These are phyloP conservation scores for Brettanomyces bruxellensis DNA, from an alignment of 805 yeast species.

Conservation along the genomic window DNA sequence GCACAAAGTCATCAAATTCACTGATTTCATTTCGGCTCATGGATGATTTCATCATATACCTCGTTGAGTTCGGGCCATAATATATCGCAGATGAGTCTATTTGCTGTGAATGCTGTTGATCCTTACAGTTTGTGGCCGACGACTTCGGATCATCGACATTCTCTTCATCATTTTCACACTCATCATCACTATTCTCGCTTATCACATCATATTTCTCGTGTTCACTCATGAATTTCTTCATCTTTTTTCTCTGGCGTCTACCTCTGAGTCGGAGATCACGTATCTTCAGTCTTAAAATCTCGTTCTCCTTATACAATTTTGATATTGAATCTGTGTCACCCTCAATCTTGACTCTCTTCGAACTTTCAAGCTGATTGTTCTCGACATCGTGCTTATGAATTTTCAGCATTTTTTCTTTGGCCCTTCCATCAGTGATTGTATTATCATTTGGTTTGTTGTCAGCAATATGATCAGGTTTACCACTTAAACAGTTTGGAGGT, in stretches of 20 bases:
- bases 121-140: neutral
- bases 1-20: conserved; percentile 21
- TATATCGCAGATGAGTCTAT: conserved; percentile 28
- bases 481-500: neutral
- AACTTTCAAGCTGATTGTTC: too few relatives aligned
- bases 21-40: conserved; percentile 18
- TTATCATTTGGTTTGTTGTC: neutral
- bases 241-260: conserved; percentile 11
- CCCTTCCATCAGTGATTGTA: neutral
- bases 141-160: neutral
- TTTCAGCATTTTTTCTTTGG: neutral
- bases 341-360: neutral
- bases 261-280: conserved; percentile 17
- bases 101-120: neutral
- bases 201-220: conserved; percentile 7
- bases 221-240: conserved; percentile 3
- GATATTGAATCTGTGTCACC: neutral
- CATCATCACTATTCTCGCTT: conserved; percentile 2
- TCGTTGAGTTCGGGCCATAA: conserved; percentile 43
- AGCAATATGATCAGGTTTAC: neutral
- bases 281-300: conserved; percentile 18
- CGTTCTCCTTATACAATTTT: conserved; percentile 20
- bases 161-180: neutral
- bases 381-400: neutral
- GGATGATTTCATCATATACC: conserved; percentile 32